Evolutionary conservation across 306 rosid species (phyloP), one percentile per base, ranked within the genome.

Genomic region (Cicer bijugum): DNA sequence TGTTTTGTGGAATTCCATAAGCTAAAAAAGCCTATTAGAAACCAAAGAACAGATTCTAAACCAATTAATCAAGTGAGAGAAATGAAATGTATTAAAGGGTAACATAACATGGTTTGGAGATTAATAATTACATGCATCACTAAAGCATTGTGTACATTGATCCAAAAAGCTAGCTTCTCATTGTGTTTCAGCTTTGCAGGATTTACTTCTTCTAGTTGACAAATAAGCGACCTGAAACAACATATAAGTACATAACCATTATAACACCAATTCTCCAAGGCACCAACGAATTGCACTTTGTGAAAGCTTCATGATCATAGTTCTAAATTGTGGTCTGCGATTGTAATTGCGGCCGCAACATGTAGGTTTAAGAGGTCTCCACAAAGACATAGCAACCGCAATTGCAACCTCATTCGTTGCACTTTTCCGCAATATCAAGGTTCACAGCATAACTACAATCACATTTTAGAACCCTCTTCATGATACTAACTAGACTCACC

Each of bases 141-240:
- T 84, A 94, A 86, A 59, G 97, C 85, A 82, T 94, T 94, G 84
- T 94, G 96, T 71, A 88, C 50, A 69, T 94, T 94, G 44, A 91
- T 91, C 99, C 99, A 94, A 82, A 94, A 94, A 7, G 99, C 95
- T 61, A 94, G 84, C 86, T 88, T 94, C 82, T 91, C 99, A 47
- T 85, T 92, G 3, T 88, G 88, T 63, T 83, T 87, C 87, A 94
- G 79, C 76, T 85, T 89, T 69, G 87, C 80, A 11, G 90, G 97
- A 88, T 91, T 90, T 37, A 91, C 83, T 59, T 89, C 90, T 83
- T 91, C 96, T 80, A 94, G 78, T 73, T 80, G 86, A 84, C 76
- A 71, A 60, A 88, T 86, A 46, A 94, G 91, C 35, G 91, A 86
- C 84, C 99, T 94, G 84, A 14, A 71, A 85, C 75, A 82, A 60